Base-by-base conservation (phyloP, 2,329 filamentous ascomycete species). In the Neofusicoccum parvum region DNA sequence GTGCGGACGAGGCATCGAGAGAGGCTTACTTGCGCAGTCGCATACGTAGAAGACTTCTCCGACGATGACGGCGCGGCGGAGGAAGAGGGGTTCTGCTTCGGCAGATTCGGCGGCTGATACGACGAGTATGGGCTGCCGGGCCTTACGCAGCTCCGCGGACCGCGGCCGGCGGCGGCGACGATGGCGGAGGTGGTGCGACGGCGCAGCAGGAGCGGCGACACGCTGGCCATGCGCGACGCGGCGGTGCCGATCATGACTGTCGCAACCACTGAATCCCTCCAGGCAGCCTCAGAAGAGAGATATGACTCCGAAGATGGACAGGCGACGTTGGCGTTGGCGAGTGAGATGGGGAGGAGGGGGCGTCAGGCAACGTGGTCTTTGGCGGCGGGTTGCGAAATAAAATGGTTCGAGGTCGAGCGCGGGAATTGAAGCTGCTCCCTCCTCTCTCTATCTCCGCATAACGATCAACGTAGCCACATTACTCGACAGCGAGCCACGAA, bases 331-430 rank as follows among this genome's bases (percentile, higher is more conserved):
- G 56, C 41, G 56, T 46, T 37, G 56, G 27, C 27, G 27, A 32
- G 27, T 48, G 54, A 32, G 39, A 20, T 2, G 54, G 51, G 23
- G 39, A 15, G 32, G 56, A 39, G 17, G 56, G 41, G 20, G 56
- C 27, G 41, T 59, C 43, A 64, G 50, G 62, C 41, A 64, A 64
- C 62, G 62, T 64, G 62, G 62, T 64, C 62, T 56, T 56, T 48
- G 49, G 49, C 46, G 46, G 36, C 27, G 27, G 49, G 48, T 23
- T 43, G 43, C 23, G 17, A 32, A 32, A 48, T 54, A 56, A 56
- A 56, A 64, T 48, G 49, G 50, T 34, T 45, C 23, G 39, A n/a
- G 36, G 17, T 39, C 39, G 23, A 46, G 41, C 10, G 34, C 17
- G 41, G 62, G 62, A 53, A 64, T 45, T 50, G 60, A 63, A 54